A percentile compares a stretch with the other conserved stretches of the same genome.
Evolutionary conservation across 2,329 filamentous ascomycete genomes (phyloP).

Genomic region (Botrytis hyacinthi): DNA sequence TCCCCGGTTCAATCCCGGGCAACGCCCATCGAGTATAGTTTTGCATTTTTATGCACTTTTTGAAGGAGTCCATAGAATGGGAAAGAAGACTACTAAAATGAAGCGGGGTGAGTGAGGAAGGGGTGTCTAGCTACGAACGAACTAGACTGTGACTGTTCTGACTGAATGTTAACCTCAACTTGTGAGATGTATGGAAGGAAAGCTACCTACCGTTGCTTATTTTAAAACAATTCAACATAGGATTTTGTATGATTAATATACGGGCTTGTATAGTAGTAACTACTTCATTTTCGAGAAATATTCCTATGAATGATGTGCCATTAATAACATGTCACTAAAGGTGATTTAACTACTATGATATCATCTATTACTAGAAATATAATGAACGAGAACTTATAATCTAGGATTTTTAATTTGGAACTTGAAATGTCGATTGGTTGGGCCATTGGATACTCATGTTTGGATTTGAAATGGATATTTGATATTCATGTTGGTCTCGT

Average conservation of each 20-base stretch:
- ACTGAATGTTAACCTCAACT: not conserved
- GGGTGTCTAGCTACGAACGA: not conserved
- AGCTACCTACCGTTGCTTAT: not conserved
- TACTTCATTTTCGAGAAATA: no score
- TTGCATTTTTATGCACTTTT: not conserved
- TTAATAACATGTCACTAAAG: no score
- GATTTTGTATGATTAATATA: no score
- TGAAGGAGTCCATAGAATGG: not conserved
- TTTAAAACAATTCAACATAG: not conserved
- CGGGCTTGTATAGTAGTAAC: no score
- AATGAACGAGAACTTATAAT: no score
- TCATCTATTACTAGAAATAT: no score
- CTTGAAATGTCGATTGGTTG: not conserved
- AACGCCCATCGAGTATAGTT: not conserved
- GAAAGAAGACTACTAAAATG: not conserved
- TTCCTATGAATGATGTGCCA: no score
- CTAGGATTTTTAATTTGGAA: not conserved
- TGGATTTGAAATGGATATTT: not conserved
- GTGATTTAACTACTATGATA: no score
- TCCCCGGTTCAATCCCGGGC: slow-evolving; percentile 21
- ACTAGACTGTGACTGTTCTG: not conserved
- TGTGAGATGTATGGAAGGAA: not conserved
- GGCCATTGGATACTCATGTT: not conserved
- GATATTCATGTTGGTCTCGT: not conserved
- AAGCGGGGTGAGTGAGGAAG: not conserved